These are phyloP conservation scores for Podospora appendiculata DNA, from an alignment of 495 filamentous ascomycete species.

Conservation along the genomic window DNA sequence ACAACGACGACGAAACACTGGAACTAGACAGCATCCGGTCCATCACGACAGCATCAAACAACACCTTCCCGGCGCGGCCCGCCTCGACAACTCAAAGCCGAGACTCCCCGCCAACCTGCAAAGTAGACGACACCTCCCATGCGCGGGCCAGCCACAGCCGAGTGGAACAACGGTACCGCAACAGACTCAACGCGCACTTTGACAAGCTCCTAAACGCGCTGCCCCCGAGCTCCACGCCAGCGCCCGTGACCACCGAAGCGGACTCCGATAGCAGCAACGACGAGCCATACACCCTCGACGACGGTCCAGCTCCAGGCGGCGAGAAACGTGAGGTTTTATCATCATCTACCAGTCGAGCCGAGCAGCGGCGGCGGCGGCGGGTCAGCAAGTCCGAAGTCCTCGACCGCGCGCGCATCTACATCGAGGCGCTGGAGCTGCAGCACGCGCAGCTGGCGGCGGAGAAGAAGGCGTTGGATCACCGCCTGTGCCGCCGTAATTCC, in stretches of 20 bases:
- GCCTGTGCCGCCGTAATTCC: too few relatives aligned
- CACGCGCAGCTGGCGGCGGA: conserved; percentile 7
- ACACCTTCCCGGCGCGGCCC: too few relatives aligned
- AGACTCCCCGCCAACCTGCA: too few relatives aligned
- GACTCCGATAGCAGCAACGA: neutral
- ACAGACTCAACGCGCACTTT: conserved; percentile 15
- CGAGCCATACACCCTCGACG: neutral
- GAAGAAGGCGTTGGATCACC: conserved; percentile 3
- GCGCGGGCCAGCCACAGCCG: conserved; percentile 3
- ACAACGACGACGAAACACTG: too few relatives aligned
- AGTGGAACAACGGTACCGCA: conserved; percentile 5
- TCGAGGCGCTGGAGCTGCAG: conserved; percentile 13
- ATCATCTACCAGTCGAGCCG: neutral
- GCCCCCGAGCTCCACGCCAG: conserved; percentile 5
- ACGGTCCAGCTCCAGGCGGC: neutral
- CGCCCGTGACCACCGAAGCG: neutral
- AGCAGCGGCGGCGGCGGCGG: conserved; percentile 1
- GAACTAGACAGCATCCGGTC: too few relatives aligned
- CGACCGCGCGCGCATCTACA: conserved; percentile 18
- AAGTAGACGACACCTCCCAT: neutral
- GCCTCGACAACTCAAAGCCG: too few relatives aligned
- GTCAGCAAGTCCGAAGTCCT: conserved; percentile 27
- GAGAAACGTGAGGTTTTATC: neutral
- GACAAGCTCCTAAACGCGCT: conserved; percentile 21
- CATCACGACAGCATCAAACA: too few relatives aligned